These are phyloP conservation scores for Penicillium sp. DNA, from an alignment of 2,329 filamentous ascomycete species.

Conservation along the genomic window DNA sequence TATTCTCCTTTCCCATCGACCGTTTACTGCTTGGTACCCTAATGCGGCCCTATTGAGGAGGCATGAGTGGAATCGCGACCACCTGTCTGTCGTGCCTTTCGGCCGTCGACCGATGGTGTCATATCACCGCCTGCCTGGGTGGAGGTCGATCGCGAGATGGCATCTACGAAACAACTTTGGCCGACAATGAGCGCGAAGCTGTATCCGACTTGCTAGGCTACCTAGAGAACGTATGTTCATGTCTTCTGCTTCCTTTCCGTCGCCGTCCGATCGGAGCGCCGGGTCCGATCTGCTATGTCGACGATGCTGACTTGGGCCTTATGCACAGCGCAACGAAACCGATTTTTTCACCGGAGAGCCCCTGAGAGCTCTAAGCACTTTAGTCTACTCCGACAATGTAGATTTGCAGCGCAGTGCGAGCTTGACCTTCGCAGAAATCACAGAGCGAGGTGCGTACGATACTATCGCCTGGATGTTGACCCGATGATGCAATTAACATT, in stretches of 20 bases:
- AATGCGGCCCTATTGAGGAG: constrained; percentile 34
- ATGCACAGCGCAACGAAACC: constrained; percentile 81
- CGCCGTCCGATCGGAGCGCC: constrained; percentile 33
- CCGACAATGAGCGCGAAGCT: constrained; percentile 94
- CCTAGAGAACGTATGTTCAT: constrained; percentile 83
- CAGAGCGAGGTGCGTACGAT: constrained; percentile 77
- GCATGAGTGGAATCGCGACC: constrained; percentile 45
- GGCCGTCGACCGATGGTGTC: constrained; percentile 48
- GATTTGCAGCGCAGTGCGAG: constrained; percentile 96
- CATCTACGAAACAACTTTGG: constrained; percentile 83
- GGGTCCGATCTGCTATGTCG: not conserved
- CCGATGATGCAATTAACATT: constrained; percentile 21
- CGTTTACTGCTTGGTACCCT: constrained; percentile 23
- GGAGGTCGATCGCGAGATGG: constrained; percentile 77
- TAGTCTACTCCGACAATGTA: constrained; percentile 98
- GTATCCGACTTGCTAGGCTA: constrained; percentile 94
- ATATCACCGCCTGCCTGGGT: constrained; percentile 47
- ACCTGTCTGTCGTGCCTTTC: constrained; percentile 48
- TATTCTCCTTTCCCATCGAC: constrained; percentile 2
- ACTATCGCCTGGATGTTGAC: not conserved
- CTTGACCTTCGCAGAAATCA: constrained; percentile 98
- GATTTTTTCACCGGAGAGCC: constrained; percentile 98
- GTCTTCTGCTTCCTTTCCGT: constrained; percentile 9
- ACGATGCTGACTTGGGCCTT: not conserved
- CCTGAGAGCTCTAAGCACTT: constrained; percentile 86